Conservation (phyloP, 1,284 basidiomycete genomes). For the Boletellus sp. region DNA sequence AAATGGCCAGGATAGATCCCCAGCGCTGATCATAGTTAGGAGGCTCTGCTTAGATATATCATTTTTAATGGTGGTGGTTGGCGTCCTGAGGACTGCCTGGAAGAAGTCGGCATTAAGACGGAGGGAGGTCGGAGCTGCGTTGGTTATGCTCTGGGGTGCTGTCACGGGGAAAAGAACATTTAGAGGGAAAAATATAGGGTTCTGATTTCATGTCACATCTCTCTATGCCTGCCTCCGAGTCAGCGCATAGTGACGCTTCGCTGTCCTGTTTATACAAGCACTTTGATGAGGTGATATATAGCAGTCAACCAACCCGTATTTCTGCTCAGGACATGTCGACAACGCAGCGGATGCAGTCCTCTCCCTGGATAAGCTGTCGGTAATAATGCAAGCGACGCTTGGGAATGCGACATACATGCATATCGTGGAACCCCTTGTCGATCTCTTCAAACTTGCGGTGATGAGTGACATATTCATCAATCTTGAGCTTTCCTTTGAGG, state of each 20-base stretch:
- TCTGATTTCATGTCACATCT: constrained; percentile 11
- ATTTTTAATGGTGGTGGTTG: constrained; percentile 60
- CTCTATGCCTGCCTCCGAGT: not conserved
- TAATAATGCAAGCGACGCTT: not conserved
- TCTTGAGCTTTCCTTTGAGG: constrained; percentile 68
- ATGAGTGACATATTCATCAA: constrained; percentile 91
- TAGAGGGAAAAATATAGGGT: constrained; percentile 38
- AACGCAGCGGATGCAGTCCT: constrained; percentile 91
- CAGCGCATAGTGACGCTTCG: not conserved
- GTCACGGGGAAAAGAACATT: constrained; percentile 58
- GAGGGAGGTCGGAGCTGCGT: constrained; percentile 59
- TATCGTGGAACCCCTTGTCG: constrained; percentile 89
- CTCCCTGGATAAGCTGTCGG: constrained; percentile 46
- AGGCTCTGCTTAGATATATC: constrained; percentile 71
- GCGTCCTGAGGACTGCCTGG: constrained; percentile 57
- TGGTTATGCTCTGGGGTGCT: constrained; percentile 66
- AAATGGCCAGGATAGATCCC: constrained; percentile 53
- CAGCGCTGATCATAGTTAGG: constrained; percentile 60
- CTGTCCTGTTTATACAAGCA: no score
- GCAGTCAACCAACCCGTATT: no score
- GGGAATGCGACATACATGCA: constrained; percentile 72
- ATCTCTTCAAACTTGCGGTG: constrained; percentile 73
- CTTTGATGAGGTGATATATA: no score
- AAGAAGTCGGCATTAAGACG: constrained; percentile 62
- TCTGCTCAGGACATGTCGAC: constrained; percentile 63